These are phyloP conservation scores for Russula lepida DNA, from an alignment of 768 basidiomycete genomes.

Conservation along the genomic window DNA sequence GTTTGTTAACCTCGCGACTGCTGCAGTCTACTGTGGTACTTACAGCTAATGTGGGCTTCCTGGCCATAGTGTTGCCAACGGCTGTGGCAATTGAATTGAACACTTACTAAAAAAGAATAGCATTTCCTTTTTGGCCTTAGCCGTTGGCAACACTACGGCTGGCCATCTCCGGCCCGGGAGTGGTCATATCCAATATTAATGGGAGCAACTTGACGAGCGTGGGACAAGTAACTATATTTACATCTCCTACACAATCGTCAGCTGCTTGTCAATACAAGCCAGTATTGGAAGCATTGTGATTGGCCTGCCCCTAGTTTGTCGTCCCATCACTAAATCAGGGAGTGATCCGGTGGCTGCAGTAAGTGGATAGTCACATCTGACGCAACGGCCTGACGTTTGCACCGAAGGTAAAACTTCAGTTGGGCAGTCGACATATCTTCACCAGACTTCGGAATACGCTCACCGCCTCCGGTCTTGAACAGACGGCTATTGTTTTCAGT, in stretches of 20 bases:
- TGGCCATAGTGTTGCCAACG: slow-evolving; percentile 31
- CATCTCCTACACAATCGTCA: neutral
- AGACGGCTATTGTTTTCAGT: slow-evolving; percentile 44
- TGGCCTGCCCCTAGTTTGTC: neutral
- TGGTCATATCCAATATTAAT: slow-evolving; percentile 9
- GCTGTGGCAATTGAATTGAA: no score
- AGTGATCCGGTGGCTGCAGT: slow-evolving; percentile 23
- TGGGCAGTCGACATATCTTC: slow-evolving; percentile 24
- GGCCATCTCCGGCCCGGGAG: slow-evolving; percentile 31
- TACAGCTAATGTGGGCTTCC: slow-evolving; percentile 29
- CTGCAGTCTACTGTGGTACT: slow-evolving; percentile 30
- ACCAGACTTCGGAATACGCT: slow-evolving; percentile 25
- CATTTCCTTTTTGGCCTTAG: no score
- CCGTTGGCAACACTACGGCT: no score
- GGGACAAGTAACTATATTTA: neutral
- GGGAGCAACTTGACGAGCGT: neutral
- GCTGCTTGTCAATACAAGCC: neutral
- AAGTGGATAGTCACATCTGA: neutral
- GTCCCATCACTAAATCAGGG: slow-evolving; percentile 32
- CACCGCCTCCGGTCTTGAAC: slow-evolving; percentile 38
- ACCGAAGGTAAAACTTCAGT: neutral
- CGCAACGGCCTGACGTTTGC: no score
- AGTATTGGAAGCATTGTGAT: slow-evolving; percentile 1
- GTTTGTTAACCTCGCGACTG: neutral
- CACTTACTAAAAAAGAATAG: no score